phyloP scores from a whole-genome alignment of 495 filamentous ascomycete species.

The Entonaema liquescens region DNA sequence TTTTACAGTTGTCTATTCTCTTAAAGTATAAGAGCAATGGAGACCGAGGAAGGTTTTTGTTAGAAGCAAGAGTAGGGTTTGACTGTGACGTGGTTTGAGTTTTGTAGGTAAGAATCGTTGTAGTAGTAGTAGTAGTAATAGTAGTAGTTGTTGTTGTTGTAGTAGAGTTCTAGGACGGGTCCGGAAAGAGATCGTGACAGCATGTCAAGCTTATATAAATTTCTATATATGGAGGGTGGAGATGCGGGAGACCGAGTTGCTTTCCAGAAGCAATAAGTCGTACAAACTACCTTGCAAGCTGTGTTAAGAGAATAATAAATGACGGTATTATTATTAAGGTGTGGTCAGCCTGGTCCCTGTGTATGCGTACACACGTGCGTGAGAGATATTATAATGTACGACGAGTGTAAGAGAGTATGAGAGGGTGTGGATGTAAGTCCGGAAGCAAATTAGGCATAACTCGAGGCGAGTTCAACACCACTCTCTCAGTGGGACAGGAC shows the following conservation, averaged over 20 bases:
- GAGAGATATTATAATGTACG: slow-evolving; percentile 31
- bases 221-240: slow-evolving; percentile 24
- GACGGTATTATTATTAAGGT: slow-evolving; percentile 33
- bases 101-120: slow-evolving; percentile 13
- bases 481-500: slow-evolving; percentile 22
- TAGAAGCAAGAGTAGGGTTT: slow-evolving; percentile 8
- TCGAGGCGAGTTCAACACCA: slow-evolving; percentile 31
- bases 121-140: no score
- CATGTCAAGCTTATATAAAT: slow-evolving; percentile 40
- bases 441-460: slow-evolving; percentile 37
- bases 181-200: slow-evolving; percentile 29
- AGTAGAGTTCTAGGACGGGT: slow-evolving; percentile 25
- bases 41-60: slow-evolving; percentile 1
- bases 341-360: slow-evolving; percentile 40
- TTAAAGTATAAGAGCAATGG: slow-evolving; percentile 1
- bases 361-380: slow-evolving; percentile 32
- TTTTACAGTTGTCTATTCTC: not conserved
- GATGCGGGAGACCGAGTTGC: slow-evolving; percentile 30
- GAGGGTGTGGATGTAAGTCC: slow-evolving; percentile 32
- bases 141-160: not conserved
- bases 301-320: slow-evolving; percentile 31
- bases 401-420: slow-evolving; percentile 19
- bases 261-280: slow-evolving; percentile 37
- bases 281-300: slow-evolving; percentile 39
- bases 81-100: slow-evolving; percentile 8